Percentiles rank a stretch among this genome's conserved stretches.
Conservation (phyloP, 106 monocot genomes). For the Allium cepa region DNA sequence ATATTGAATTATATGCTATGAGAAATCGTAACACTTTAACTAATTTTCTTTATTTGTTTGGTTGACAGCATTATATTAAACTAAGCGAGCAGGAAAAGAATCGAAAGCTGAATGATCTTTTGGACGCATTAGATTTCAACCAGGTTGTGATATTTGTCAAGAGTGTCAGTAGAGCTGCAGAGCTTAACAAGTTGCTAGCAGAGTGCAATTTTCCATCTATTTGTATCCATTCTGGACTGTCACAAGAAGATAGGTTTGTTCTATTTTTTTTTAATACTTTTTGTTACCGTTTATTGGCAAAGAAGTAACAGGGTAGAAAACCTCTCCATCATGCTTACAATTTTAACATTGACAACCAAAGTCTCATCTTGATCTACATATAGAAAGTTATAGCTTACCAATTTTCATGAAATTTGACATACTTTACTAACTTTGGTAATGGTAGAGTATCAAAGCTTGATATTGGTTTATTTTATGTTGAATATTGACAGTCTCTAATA, state of each 20-base stretch:
- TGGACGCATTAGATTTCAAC: constrained; percentile 98
- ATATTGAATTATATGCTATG: neutral
- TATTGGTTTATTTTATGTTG: too few species aligned
- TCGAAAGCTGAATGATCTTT: constrained; percentile 93
- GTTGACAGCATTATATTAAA: constrained; percentile 93
- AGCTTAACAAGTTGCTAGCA: constrained; percentile 81
- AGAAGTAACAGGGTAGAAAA: neutral
- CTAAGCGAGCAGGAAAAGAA: constrained; percentile 90
- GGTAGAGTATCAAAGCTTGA: too few species aligned
- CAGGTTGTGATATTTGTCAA: constrained; percentile 99
- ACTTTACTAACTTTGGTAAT: too few species aligned
- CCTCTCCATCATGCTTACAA: neutral
- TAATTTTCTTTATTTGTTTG: constrained; percentile 3
- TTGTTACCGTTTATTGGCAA: neutral
- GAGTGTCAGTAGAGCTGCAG: constrained; percentile 89
- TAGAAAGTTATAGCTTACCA: neutral
- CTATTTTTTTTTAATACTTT: neutral
- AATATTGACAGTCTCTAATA: too few species aligned
- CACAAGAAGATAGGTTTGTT: constrained; percentile 63
- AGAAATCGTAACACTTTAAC: neutral
- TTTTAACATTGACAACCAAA: neutral
- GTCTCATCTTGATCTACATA: neutral
- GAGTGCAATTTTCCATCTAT: constrained; percentile 99
- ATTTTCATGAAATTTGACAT: too few species aligned
- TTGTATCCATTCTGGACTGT: constrained; percentile 98